Percentiles rank a stretch among this genome's conserved stretches.
Conservation (phyloP, 352 stramenopile species). For the Pythium phragmitis region DNA sequence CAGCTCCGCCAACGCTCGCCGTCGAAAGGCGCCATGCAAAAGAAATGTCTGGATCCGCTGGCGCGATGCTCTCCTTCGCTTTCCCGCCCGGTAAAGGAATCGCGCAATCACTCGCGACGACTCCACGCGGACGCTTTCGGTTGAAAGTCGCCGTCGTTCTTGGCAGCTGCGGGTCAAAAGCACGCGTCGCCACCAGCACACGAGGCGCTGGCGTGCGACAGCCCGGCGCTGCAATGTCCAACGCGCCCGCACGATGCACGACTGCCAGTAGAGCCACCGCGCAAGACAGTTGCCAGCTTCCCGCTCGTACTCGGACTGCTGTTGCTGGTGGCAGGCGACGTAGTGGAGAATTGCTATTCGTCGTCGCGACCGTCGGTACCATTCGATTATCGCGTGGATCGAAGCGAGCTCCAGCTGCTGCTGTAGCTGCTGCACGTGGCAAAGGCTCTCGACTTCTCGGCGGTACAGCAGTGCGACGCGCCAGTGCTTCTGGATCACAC, state of each 20-base stretch:
- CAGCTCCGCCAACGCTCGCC: background rate
- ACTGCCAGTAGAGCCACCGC: background rate
- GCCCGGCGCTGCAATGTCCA: background rate
- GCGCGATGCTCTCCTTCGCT: background rate
- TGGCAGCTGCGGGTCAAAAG: background rate
- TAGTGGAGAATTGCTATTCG: background rate
- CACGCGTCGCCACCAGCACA: slow-evolving; percentile 15
- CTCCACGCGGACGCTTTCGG: background rate
- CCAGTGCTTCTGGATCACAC: slow-evolving; percentile 4
- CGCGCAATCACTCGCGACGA: background rate
- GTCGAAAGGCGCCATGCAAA: background rate
- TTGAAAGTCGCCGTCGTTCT: background rate
- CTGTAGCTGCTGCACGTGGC: slow-evolving; percentile 11
- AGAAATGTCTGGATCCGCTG: background rate
- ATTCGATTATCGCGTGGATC: slow-evolving; percentile 8
- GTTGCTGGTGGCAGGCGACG: background rate
- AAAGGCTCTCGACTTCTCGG: slow-evolving; percentile 11
- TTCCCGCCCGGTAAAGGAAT: background rate
- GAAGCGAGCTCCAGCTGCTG: slow-evolving; percentile 2
- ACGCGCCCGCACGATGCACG: background rate
- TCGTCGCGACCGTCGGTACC: background rate
- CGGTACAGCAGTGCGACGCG: slow-evolving; percentile 19
- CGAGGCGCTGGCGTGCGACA: background rate
- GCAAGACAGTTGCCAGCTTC: background rate
- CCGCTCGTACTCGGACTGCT: background rate